Percentiles rank a stretch among this genome's conserved stretches.
Evolutionary conservation across 2,329 filamentous ascomycete species (phyloP).

Genomic region (Ilyonectria destructans): DNA sequence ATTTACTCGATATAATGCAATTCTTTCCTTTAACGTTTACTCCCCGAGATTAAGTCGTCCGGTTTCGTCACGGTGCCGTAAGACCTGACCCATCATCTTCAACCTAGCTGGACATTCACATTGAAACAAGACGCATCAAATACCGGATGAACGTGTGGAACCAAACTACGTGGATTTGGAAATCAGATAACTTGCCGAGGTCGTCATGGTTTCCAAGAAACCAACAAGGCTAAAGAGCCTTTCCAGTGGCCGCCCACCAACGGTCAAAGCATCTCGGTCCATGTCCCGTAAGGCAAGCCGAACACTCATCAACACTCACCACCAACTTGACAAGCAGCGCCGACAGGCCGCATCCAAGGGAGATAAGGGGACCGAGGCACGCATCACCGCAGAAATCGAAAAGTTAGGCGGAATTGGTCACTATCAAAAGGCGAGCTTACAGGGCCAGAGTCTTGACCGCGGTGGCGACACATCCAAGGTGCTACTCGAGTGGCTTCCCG

Average conservation of each 20-base stretch:
- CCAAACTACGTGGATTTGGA: neutral
- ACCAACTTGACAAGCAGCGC: constrained; percentile 76
- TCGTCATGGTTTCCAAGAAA: constrained; percentile 64
- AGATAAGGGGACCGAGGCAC: constrained; percentile 63
- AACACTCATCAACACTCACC: constrained; percentile 76
- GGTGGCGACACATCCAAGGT: constrained; percentile 78
- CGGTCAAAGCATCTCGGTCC: constrained; percentile 66
- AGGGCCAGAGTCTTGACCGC: constrained; percentile 76
- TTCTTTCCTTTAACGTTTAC: neutral
- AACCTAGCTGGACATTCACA: neutral
- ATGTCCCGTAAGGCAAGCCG: constrained; percentile 78
- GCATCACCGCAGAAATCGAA: constrained; percentile 69
- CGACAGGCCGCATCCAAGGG: constrained; percentile 70
- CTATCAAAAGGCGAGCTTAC: constrained; percentile 79
- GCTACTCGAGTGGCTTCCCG: constrained; percentile 74
- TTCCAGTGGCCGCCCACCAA: constrained; percentile 70
- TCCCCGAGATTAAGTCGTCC: neutral
- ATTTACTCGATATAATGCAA: neutral
- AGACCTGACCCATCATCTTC: no score
- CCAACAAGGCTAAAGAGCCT: constrained; percentile 63
- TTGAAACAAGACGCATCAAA: neutral
- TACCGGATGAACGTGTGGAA: neutral
- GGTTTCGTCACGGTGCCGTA: neutral
- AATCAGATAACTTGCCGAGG: neutral
- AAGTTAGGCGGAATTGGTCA: constrained; percentile 73